These are phyloP conservation scores for Talaromyces verruculosus DNA, from an alignment of 2,329 filamentous ascomycete genomes.

Conservation along the genomic window DNA sequence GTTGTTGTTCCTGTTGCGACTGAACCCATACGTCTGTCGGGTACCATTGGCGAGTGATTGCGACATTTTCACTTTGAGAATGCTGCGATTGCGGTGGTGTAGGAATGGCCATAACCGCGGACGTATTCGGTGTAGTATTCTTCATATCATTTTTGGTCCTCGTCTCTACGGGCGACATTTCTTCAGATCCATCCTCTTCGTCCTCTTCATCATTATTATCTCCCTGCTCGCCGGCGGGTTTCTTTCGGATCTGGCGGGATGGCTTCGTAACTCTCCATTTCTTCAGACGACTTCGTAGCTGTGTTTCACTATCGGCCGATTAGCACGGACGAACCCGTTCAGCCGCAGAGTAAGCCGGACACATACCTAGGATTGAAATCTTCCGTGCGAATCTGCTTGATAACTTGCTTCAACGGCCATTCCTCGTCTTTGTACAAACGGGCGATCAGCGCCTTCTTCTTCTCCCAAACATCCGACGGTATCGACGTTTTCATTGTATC, in stretches of 20 bases:
- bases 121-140: not conserved
- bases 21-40: constrained; percentile 17
- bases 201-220: constrained; percentile 20
- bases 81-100: constrained; percentile 16
- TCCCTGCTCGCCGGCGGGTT: constrained; percentile 28
- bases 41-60: constrained; percentile 19
- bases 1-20: constrained; percentile 16
- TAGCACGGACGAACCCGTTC: not conserved
- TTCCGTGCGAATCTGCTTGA: constrained; percentile 45
- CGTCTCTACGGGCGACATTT: constrained; percentile 23
- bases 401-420: constrained; percentile 48
- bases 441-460: constrained; percentile 43
- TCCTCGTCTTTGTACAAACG: constrained; percentile 46
- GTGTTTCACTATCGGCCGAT: constrained; percentile 40
- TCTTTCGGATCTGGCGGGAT: constrained; percentile 46
- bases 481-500: constrained; percentile 44
- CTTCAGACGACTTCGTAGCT: constrained; percentile 46
- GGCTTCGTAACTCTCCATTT: constrained; percentile 49
- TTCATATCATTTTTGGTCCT: constrained; percentile 6
- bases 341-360: not conserved
- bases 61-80: constrained; percentile 1
- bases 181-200: constrained; percentile 28
- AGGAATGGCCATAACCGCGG: constrained; percentile 11
- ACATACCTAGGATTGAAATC: constrained; percentile 47
- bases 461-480: constrained; percentile 46